Evolutionary conservation across 2,329 filamentous ascomycete species (phyloP).

Genomic region (Sclerotiophoma versabilis): DNA sequence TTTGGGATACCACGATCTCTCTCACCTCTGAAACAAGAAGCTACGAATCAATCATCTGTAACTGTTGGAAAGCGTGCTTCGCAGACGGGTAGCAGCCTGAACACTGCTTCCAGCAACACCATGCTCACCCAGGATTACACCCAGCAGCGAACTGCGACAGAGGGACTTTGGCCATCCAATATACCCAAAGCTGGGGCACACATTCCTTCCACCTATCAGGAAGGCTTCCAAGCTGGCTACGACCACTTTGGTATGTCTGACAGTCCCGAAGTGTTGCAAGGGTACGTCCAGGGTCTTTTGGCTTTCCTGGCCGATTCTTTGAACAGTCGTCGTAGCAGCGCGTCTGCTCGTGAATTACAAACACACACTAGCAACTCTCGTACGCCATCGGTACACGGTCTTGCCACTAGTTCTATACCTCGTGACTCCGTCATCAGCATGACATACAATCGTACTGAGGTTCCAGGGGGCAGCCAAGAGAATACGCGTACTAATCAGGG

Average conservation of each 20-base stretch:
- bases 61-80: constrained; percentile 16
- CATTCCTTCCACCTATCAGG: constrained; percentile 45
- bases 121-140: constrained; percentile 19
- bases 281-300: constrained; percentile 43
- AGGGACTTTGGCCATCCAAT: constrained; percentile 33
- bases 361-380: constrained; percentile 21
- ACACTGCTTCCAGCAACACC: constrained; percentile 23
- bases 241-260: constrained; percentile 44
- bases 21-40: constrained; percentile 26
- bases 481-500: constrained; percentile 31
- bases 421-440: constrained; percentile 42
- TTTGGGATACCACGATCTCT: constrained; percentile 35
- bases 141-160: constrained; percentile 27
- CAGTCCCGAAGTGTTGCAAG: constrained; percentile 42
- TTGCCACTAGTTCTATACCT: constrained; percentile 31
- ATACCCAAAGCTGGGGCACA: constrained; percentile 28
- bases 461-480: constrained; percentile 29
- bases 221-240: constrained; percentile 49
- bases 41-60: constrained; percentile 9
- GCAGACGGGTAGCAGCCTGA: constrained; percentile 2
- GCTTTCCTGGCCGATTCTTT: constrained; percentile 39
- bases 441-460: constrained; percentile 29
- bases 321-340: constrained; percentile 26
- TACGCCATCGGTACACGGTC: constrained; percentile 36
- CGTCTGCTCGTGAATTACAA: constrained; percentile 16